These are phyloP conservation scores for Starmerella ratchasimensis DNA, from an alignment of 805 yeast species.

Conservation along the genomic window DNA sequence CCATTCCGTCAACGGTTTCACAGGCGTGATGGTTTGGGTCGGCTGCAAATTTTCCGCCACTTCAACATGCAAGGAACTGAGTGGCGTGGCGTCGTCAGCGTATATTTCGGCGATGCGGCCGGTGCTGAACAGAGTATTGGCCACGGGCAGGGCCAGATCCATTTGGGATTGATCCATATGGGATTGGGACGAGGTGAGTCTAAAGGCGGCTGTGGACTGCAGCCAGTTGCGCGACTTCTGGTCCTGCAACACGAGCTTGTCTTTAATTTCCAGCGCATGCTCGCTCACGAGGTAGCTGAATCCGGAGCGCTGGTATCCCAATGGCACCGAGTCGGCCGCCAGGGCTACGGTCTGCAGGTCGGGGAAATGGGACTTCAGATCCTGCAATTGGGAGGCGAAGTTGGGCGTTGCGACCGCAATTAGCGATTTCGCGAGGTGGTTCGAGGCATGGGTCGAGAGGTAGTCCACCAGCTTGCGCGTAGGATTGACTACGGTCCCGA, in stretches of 20 bases:
- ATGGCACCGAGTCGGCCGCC: slow-evolving; percentile 25
- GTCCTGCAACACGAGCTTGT: slow-evolving; percentile 5
- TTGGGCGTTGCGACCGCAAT: slow-evolving; percentile 27
- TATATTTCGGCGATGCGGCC: slow-evolving; percentile 18
- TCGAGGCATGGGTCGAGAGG: slow-evolving; percentile 16
- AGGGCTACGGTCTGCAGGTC: slow-evolving; percentile 21
- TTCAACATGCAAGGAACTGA: slow-evolving; percentile 16
- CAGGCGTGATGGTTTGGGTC: slow-evolving; percentile 12
- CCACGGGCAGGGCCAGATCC: slow-evolving; percentile 23
- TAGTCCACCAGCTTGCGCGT: slow-evolving; percentile 15
- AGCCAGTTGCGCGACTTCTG: slow-evolving; percentile 11
- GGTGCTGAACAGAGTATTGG: slow-evolving; percentile 25
- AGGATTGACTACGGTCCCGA: slow-evolving; percentile 20
- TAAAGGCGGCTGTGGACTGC: slow-evolving; percentile 13
- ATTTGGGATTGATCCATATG: slow-evolving; percentile 1
- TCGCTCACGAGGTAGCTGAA: slow-evolving; percentile 20
- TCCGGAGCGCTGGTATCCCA: slow-evolving; percentile 25
- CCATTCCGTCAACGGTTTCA: slow-evolving; percentile 12
- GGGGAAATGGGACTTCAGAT: slow-evolving; percentile 14
- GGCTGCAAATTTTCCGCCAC: slow-evolving; percentile 6
- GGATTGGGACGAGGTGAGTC: slow-evolving; percentile 11
- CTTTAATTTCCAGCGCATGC: slow-evolving; percentile 16
- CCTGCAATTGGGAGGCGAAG: slow-evolving; percentile 23
- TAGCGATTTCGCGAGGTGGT: slow-evolving; percentile 18
- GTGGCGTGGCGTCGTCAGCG: slow-evolving; percentile 7